These are phyloP conservation scores for Arthrinium puccinioides DNA, from an alignment of 2,329 filamentous ascomycete genomes.

Conservation along the genomic window DNA sequence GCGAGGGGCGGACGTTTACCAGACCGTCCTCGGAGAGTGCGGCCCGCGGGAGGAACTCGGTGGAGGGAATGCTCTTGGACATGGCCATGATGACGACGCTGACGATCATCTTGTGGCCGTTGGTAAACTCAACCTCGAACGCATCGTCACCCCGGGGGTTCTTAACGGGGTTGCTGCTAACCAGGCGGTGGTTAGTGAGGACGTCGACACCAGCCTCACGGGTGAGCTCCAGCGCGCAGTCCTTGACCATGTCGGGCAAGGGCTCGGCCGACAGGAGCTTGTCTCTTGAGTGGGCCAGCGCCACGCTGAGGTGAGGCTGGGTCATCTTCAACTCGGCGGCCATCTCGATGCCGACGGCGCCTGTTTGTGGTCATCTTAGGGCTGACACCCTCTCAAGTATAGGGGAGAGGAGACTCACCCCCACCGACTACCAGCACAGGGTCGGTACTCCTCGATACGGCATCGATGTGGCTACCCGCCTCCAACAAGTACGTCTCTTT, in stretches of 20 bases:
- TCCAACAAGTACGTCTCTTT: slow-evolving; percentile 58
- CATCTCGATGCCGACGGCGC: slow-evolving; percentile 77
- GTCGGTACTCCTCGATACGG: slow-evolving; percentile 41
- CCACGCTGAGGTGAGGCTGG: slow-evolving; percentile 59
- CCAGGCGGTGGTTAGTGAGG: slow-evolving; percentile 53
- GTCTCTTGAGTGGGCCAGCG: slow-evolving; percentile 64
- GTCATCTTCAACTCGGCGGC: slow-evolving; percentile 68
- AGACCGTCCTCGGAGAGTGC: slow-evolving; percentile 58
- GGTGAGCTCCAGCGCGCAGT: slow-evolving; percentile 50
- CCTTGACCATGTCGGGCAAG: slow-evolving; percentile 62
- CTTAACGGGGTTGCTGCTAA: slow-evolving; percentile 36
- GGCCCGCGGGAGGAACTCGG: slow-evolving; percentile 51
- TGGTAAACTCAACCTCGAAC: slow-evolving; percentile 49
- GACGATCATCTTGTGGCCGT: slow-evolving; percentile 51
- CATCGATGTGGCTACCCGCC: slow-evolving; percentile 49
- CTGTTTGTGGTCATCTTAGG: slow-evolving; percentile 23
- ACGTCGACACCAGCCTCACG: slow-evolving; percentile 57
- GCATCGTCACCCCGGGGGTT: slow-evolving; percentile 30
- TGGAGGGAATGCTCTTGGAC: slow-evolving; percentile 54
- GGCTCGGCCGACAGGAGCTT: slow-evolving; percentile 67
- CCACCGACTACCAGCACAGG: slow-evolving; percentile 70
- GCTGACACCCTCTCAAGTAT: neutral
- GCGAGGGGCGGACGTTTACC: slow-evolving; percentile 53
- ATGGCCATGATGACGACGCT: slow-evolving; percentile 65
- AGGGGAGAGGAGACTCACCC: slow-evolving; percentile 27